phyloP scores from a whole-genome alignment of 805 yeast genomes.

The Ogataea pini region DNA sequence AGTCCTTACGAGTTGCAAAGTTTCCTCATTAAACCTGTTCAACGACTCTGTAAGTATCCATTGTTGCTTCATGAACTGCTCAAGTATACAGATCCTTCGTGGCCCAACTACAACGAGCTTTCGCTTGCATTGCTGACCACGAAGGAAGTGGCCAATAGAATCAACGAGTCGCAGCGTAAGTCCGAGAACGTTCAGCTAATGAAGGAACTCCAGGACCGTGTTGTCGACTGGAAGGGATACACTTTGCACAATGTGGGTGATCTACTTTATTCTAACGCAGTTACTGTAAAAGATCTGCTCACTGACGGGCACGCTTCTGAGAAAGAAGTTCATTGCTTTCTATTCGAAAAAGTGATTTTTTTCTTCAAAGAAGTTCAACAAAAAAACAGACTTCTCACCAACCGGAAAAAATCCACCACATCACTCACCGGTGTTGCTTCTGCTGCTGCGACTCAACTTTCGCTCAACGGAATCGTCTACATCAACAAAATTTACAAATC shows the following conservation, averaged over 20 bases:
- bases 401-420: slow-evolving; percentile 50
- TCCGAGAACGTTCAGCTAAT: slow-evolving; percentile 80
- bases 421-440: slow-evolving; percentile 33
- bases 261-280: slow-evolving; percentile 70
- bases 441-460: slow-evolving; percentile 19
- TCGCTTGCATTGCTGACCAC: slow-evolving; percentile 69
- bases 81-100: slow-evolving; percentile 56
- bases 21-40: slow-evolving; percentile 90
- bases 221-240: slow-evolving; percentile 91
- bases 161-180: slow-evolving; percentile 91
- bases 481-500: slow-evolving; percentile 29
- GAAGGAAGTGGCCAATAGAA: slow-evolving; percentile 80
- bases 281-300: slow-evolving; percentile 61
- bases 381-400: slow-evolving; percentile 48
- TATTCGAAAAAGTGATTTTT: slow-evolving; percentile 69
- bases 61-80: slow-evolving; percentile 73
- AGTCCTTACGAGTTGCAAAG: slow-evolving; percentile 89
- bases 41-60: slow-evolving; percentile 94
- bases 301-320: slow-evolving; percentile 61
- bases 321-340: slow-evolving; percentile 83
- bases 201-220: slow-evolving; percentile 68
- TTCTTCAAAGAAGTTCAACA: slow-evolving; percentile 61
- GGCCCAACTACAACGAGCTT: slow-evolving; percentile 66
- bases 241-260: slow-evolving; percentile 81
- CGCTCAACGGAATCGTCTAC: slow-evolving; percentile 35